phyloP scores from a whole-genome alignment of 768 basidiomycete genomes.

The Lactarius pseudohatsudake region DNA sequence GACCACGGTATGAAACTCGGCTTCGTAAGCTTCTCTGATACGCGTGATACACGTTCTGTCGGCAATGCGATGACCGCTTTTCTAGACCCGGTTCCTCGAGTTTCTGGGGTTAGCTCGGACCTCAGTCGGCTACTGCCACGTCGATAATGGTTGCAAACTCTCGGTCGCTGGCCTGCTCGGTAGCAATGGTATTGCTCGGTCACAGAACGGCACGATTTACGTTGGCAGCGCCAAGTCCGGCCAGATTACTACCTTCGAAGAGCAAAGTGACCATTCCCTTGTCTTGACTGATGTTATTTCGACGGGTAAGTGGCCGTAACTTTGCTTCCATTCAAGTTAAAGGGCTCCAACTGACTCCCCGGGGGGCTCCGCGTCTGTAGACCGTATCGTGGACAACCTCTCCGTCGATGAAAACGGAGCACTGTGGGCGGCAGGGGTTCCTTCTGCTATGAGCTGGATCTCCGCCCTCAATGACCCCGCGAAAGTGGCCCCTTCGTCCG shows the following conservation, averaged over 20 bases:
- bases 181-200: slow-evolving; percentile 59
- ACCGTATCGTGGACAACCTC: slow-evolving; percentile 59
- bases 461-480: slow-evolving; percentile 47
- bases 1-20: slow-evolving; percentile 57
- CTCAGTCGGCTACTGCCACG: slow-evolving; percentile 65
- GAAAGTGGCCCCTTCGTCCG: slow-evolving; percentile 47
- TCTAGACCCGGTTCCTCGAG: slow-evolving; percentile 18
- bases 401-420: slow-evolving; percentile 57
- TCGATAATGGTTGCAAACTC: slow-evolving; percentile 58
- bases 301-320: slow-evolving; percentile 43
- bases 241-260: slow-evolving; percentile 53
- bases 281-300: slow-evolving; percentile 51
- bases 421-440: slow-evolving; percentile 61
- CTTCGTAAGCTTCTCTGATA: slow-evolving; percentile 40
- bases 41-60: too few relatives aligned
- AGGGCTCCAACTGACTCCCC: not conserved
- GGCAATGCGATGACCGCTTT: not conserved
- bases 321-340: not conserved
- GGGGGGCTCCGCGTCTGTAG: slow-evolving; percentile 34
- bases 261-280: slow-evolving; percentile 58
- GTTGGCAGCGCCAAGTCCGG: slow-evolving; percentile 50
- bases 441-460: slow-evolving; percentile 39
- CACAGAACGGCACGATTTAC: slow-evolving; percentile 61
- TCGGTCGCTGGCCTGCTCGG: slow-evolving; percentile 50
- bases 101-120: slow-evolving; percentile 31